Percentiles rank a stretch among this genome's conserved stretches.
Conservation (phyloP, 2,329 filamentous ascomycete genomes). For the Pseudocercospora vitis region DNA sequence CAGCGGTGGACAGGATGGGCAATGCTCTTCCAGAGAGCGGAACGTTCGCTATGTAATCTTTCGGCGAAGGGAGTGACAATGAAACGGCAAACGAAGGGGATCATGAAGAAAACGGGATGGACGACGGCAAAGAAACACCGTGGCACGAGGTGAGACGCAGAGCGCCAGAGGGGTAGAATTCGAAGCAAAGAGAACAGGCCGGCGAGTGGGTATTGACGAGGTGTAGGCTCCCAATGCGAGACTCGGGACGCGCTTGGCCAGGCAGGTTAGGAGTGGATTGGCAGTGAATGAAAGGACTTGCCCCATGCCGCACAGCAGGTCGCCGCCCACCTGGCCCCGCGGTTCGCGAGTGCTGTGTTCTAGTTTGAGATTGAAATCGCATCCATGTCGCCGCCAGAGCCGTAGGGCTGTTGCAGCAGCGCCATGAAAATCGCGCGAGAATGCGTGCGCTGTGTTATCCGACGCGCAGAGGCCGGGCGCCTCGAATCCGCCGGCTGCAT, state of each 20-base stretch:
- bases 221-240: slow-evolving; percentile 9
- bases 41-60: background rate
- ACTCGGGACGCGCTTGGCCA: slow-evolving; percentile 4
- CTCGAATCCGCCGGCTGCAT: background rate
- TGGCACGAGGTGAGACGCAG: slow-evolving; percentile 6
- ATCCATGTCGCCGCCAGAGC: slow-evolving; percentile 6
- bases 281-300: slow-evolving; percentile 14
- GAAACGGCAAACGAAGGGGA: slow-evolving; percentile 5
- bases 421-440: slow-evolving; percentile 1
- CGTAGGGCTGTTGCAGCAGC: slow-evolving; percentile 15
- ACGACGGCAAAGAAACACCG: background rate
- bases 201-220: slow-evolving; percentile 11
- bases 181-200: slow-evolving; percentile 8
- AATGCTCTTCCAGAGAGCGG: slow-evolving; percentile 9
- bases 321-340: background rate
- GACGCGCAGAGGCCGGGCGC: slow-evolving; percentile 2
- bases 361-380: slow-evolving; percentile 10
- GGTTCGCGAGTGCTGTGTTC: slow-evolving; percentile 6
- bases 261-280: slow-evolving; percentile 9
- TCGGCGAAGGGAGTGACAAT: slow-evolving; percentile 4
- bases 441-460: slow-evolving; percentile 12
- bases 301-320: slow-evolving; percentile 11
- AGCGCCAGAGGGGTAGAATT: slow-evolving; percentile 7
- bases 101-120: slow-evolving; percentile 5
- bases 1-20: background rate